A percentile compares a stretch with the other conserved stretches of the same genome.
Evolutionary conservation across 805 yeast species (phyloP).

Genomic region (Ogataea paradorogensis): DNA sequence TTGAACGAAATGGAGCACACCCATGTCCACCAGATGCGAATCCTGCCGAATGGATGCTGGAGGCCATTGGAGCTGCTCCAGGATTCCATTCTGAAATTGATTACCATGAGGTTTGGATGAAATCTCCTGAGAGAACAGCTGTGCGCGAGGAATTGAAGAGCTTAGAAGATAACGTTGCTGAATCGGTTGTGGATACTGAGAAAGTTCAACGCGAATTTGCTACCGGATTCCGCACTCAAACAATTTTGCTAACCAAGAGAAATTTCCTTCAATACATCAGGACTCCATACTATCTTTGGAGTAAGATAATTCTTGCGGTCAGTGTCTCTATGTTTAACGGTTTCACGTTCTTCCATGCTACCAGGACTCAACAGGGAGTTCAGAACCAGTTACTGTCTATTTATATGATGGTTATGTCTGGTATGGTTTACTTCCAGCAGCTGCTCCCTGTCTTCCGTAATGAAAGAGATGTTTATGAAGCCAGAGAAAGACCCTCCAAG

Average conservation of each 20-base stretch:
- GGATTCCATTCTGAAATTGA: constrained; percentile 66
- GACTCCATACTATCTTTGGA: constrained; percentile 55
- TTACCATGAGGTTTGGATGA: constrained; percentile 69
- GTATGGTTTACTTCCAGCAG: constrained; percentile 57
- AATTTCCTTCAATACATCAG: constrained; percentile 60
- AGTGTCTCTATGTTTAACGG: constrained; percentile 60
- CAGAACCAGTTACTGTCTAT: constrained; percentile 78
- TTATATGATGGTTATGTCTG: constrained; percentile 58
- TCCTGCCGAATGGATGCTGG: constrained; percentile 90
- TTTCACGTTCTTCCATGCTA: constrained; percentile 62
- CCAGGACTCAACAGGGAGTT: constrained; percentile 55
- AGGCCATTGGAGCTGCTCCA: constrained; percentile 75
- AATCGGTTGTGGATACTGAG: constrained; percentile 32
- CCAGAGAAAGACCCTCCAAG: constrained; percentile 66
- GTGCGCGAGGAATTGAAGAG: constrained; percentile 57
- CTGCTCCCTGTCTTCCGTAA: constrained; percentile 54
- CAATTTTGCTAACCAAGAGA: constrained; percentile 42
- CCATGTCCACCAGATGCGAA: constrained; percentile 65
- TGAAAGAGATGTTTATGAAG: constrained; percentile 64
- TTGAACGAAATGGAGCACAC: constrained; percentile 60
- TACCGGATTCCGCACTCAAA: constrained; percentile 39
- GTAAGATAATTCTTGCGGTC: constrained; percentile 49
- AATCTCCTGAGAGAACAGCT: constrained; percentile 55
- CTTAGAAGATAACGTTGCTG: constrained; percentile 47
- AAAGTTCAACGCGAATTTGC: constrained; percentile 42